Evolutionary conservation across 441 rosid genomes (phyloP).

Genomic region (Flueggea neowawraea): DNA sequence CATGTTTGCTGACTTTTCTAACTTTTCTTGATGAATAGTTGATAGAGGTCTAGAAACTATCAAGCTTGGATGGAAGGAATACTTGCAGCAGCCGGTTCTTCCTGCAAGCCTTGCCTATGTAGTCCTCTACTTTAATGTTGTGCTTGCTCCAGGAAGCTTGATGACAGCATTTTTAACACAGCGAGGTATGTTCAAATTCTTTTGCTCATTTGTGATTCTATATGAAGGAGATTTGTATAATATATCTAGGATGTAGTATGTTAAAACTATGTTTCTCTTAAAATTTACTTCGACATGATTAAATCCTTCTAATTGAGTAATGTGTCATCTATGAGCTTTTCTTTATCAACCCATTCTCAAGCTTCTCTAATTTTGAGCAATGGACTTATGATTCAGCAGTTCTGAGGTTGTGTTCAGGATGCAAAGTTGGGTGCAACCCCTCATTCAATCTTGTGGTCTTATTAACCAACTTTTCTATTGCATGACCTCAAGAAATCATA

Average conservation of each 20-base stretch:
- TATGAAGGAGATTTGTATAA: too few species aligned
- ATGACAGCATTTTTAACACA: constrained; percentile 97
- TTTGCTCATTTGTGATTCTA: neutral
- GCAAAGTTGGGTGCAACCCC: too few species aligned
- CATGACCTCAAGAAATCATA: too few species aligned
- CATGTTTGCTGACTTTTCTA: constrained; percentile 12
- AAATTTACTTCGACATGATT: neutral
- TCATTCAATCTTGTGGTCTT: too few species aligned
- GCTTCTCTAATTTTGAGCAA: neutral
- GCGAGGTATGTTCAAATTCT: constrained; percentile 43
- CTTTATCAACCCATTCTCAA: neutral
- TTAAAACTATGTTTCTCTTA: too few species aligned
- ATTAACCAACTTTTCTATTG: too few species aligned
- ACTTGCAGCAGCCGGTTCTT: constrained; percentile 86
- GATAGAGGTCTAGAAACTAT: constrained; percentile 66
- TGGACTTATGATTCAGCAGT: neutral
- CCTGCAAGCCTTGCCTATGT: constrained; percentile 96
- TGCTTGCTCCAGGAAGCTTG: constrained; percentile 86
- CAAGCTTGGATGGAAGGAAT: constrained; percentile 95
- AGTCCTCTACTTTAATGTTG: constrained; percentile 81
- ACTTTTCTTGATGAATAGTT: constrained; percentile 22
- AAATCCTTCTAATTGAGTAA: neutral
- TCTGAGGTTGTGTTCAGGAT: too few species aligned
- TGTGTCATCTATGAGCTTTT: neutral
- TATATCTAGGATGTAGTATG: too few species aligned